Base-by-base conservation (phyloP, 495 filamentous ascomycete genomes). In the Penicillium flavigenum region DNA sequence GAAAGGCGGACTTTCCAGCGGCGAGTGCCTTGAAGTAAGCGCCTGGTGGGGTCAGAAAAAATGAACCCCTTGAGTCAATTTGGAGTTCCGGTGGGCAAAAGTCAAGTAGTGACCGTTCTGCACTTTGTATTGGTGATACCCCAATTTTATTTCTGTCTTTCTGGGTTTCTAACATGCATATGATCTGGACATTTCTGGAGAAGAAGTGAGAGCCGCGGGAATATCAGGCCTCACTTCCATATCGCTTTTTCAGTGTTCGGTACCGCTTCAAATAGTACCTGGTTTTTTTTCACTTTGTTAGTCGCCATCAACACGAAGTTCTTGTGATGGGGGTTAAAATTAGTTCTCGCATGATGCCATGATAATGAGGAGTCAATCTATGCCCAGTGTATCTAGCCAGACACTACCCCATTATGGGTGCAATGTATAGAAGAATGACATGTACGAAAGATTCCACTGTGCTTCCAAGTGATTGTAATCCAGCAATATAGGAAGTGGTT, bases 201-300 rank as follows among this genome's bases (percentile, higher is more conserved):
- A 55, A 47, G 24, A 45, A 38, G 58, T 49, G 59, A 59, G 54
- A 38, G 48, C 51, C 39, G 26, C 39, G 42, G 34, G 26, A 52
- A 43, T 29, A 32, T 45, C 34, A 46, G 61, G 52, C 47, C 61
- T 75, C 61, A 78, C 63, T 70, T 58, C 86, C 83, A 77, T 98
- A 98, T 67, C 91, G 82, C 76, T 92, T 84, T 65, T 86, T 86
- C 62, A 98, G 79, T 46, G 90, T 84, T 61, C 94, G 86, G 78
- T 98, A 98, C 72, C 88, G 84, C 77, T 96, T 98, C 59, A 98
- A 76, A 77, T 93, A 94, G 74, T 97, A 96, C 68, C 93, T 98
- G 70, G 43, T 44, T 42, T 61, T 65, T 63, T 20, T 47, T 54
- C 42, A 46, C 47, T 38, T 42, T 56, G 48, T 66, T 49, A 62